These are phyloP conservation scores for Entomortierella lignicola DNA, from an alignment of 192 early-diverging fungal genomes.

Conservation along the genomic window DNA sequence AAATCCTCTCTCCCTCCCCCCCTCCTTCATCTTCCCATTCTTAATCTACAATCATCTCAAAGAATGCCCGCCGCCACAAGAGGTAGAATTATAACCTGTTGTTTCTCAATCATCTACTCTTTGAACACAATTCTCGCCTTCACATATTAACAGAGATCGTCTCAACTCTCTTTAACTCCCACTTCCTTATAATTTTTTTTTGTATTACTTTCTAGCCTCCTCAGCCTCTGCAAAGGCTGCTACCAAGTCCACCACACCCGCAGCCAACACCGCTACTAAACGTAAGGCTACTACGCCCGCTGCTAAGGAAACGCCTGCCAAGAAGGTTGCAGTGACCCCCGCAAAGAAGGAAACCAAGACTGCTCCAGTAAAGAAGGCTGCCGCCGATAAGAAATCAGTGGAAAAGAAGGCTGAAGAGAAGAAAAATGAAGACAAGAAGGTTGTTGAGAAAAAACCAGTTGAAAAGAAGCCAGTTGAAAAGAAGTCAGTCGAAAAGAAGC, in stretches of 20 bases:
- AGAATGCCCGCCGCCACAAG: slow-evolving; percentile 14
- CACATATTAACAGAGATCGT: too few species aligned
- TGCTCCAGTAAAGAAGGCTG: slow-evolving; percentile 20
- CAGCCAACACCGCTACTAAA: slow-evolving; percentile 25
- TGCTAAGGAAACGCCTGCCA: slow-evolving; percentile 28
- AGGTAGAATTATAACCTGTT: neutral
- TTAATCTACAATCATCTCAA: neutral
- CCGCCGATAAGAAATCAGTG: slow-evolving; percentile 34
- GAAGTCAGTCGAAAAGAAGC: slow-evolving; percentile 14
- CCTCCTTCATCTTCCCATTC: neutral
- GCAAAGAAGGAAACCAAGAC: slow-evolving; percentile 4
- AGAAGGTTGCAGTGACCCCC: too few species aligned
- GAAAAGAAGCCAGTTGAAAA: slow-evolving; percentile 31
- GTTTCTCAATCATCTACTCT: neutral
- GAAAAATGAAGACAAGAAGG: slow-evolving; percentile 11
- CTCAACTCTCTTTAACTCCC: too few species aligned
- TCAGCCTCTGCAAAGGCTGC: slow-evolving; percentile 5
- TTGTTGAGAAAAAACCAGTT: slow-evolving; percentile 13
- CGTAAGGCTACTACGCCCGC: slow-evolving; percentile 41
- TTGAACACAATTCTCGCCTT: too few species aligned
- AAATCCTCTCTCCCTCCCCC: neutral
- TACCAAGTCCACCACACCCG: slow-evolving; percentile 14
- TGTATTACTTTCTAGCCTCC: neutral
- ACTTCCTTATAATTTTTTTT: too few species aligned
- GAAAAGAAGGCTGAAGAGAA: slow-evolving; percentile 44